phyloP scores from a whole-genome alignment of 2,329 filamentous ascomycete genomes.

The Daldinia sp. region DNA sequence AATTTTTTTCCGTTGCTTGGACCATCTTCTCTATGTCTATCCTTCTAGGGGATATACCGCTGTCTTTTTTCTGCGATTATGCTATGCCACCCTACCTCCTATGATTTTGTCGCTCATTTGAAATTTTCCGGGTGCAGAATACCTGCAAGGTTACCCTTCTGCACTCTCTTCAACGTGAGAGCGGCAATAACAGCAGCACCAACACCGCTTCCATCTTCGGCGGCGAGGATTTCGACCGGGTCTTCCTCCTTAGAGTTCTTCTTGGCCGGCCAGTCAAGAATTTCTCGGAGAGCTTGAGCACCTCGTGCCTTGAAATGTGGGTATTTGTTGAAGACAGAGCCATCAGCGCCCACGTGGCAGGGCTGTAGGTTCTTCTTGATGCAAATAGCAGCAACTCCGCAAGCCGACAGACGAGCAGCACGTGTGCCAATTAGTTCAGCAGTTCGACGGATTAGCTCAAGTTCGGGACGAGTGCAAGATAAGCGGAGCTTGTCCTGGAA shows the following conservation, averaged over 20 bases:
- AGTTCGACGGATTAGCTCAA: constrained; percentile 87
- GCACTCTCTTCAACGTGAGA: constrained; percentile 70
- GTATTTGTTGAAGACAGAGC: constrained; percentile 99
- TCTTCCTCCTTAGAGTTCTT: constrained; percentile 76
- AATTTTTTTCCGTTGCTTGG: constrained; percentile 26
- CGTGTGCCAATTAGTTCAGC: constrained; percentile 95
- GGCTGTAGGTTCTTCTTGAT: constrained; percentile 91
- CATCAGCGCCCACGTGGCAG: constrained; percentile 95
- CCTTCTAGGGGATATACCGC: constrained; percentile 31
- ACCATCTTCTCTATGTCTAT: constrained; percentile 41
- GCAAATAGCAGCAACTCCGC: constrained; percentile 94
- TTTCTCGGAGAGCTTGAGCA: constrained; percentile 88
- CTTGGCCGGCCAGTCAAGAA: constrained; percentile 90
- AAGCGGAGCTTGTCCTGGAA: constrained; percentile 81
- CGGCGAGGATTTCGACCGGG: constrained; percentile 84
- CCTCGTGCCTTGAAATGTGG: constrained; percentile 96
- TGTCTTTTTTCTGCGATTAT: constrained; percentile 17
- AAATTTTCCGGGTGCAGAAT: constrained; percentile 73
- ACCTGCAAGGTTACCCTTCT: constrained; percentile 69
- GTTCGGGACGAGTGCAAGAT: constrained; percentile 75
- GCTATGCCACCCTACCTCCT: constrained; percentile 20
- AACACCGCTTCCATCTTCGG: constrained; percentile 97
- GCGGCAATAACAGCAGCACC: constrained; percentile 93
- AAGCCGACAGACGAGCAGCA: constrained; percentile 89
- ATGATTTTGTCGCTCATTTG: constrained; percentile 45